These are phyloP conservation scores for Mycena polygramma DNA, from an alignment of 768 basidiomycete genomes.

Conservation along the genomic window DNA sequence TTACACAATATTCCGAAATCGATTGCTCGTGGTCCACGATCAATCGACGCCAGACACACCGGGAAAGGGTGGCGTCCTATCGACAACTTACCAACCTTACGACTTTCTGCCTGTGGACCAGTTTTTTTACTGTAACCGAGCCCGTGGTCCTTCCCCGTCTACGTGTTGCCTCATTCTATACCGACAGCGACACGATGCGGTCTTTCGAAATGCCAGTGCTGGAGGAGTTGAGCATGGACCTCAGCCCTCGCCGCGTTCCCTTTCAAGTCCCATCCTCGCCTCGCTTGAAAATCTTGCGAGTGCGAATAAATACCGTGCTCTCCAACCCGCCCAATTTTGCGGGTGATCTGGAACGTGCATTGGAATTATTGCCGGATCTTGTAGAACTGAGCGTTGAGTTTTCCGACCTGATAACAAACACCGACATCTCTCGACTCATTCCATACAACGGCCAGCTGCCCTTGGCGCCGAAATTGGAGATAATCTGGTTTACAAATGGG, in stretches of 20 bases:
- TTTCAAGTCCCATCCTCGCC: no score
- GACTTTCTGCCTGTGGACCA: no score
- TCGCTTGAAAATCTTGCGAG: conserved; percentile 15
- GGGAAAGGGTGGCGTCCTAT: not conserved
- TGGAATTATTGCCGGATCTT: conserved; percentile 14
- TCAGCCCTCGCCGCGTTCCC: no score
- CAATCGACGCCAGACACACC: no score
- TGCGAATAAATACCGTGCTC: no score
- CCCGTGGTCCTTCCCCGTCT: conserved; percentile 10
- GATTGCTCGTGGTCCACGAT: not conserved
- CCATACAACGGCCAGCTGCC: not conserved
- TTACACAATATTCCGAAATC: conserved; percentile 15
- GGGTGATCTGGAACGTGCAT: not conserved
- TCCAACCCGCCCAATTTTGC: no score
- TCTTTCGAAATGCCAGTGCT: conserved; percentile 25
- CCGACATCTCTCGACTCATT: not conserved
- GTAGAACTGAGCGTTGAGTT: conserved; percentile 15
- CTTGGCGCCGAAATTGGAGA: no score
- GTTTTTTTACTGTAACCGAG: no score
- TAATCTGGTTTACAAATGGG: no score
- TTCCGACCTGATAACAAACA: conserved; percentile 3
- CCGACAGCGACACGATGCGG: not conserved
- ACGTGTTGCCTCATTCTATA: not conserved
- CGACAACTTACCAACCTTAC: conserved; percentile 4
- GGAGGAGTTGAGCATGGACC: not conserved